These are phyloP conservation scores for Deuterostichococcus epilithicus DNA, from an alignment of 139 green algal species.

Conservation along the genomic window DNA sequence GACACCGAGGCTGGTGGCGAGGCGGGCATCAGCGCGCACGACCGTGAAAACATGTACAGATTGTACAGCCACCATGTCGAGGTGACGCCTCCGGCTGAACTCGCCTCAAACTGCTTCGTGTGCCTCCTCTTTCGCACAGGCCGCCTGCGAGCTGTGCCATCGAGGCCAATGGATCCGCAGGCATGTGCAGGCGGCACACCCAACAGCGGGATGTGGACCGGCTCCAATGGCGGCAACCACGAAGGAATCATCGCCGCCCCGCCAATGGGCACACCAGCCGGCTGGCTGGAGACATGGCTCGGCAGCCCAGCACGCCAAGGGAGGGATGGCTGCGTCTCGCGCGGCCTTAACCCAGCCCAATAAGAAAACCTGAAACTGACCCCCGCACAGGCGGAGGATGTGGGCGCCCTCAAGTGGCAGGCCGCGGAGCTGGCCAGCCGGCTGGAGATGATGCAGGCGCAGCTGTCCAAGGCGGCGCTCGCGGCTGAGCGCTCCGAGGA, in stretches of 20 bases:
- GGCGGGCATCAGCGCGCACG: background rate
- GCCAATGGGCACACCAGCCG: too few species aligned
- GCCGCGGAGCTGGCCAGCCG: slow-evolving; percentile 44
- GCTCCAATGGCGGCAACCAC: too few species aligned
- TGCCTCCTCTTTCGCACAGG: background rate
- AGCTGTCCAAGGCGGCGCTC: slow-evolving; percentile 40
- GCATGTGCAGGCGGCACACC: too few species aligned
- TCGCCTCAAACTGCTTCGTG: too few species aligned
- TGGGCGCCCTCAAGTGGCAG: slow-evolving; percentile 19
- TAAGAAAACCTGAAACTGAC: background rate
- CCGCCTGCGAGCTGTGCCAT: too few species aligned
- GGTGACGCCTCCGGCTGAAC: background rate
- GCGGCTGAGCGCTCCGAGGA: slow-evolving; percentile 32
- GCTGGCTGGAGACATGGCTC: too few species aligned
- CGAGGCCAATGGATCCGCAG: too few species aligned
- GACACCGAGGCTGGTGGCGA: background rate
- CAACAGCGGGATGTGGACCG: too few species aligned
- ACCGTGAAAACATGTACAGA: background rate
- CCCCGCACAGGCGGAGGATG: slow-evolving; percentile 21
- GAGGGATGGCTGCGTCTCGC: too few species aligned
- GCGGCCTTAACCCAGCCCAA: background rate
- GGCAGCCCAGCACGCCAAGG: too few species aligned
- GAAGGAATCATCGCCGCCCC: too few species aligned
- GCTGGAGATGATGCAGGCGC: slow-evolving; percentile 39
- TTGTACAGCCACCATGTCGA: slow-evolving; percentile 7